Evolutionary conservation across 768 basidiomycete species (phyloP).

Genomic region (Tricholoma matsutake): DNA sequence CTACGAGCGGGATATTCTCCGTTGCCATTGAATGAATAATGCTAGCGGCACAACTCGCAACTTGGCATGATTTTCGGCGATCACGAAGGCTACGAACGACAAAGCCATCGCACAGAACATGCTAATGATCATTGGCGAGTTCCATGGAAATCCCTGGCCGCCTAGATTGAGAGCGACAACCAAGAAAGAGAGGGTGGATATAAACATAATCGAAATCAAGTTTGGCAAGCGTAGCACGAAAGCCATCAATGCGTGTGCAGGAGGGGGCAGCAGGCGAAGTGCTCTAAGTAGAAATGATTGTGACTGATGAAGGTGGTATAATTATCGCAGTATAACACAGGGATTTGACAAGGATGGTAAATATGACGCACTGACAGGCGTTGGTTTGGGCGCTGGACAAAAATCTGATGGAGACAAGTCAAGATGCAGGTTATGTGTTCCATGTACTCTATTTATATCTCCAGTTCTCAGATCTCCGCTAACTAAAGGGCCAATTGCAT

Average conservation of each 20-base stretch:
- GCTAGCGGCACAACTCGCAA: conserved; percentile 20
- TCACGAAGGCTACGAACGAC: conserved; percentile 17
- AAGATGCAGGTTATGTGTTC: neutral
- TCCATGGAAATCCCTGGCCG: conserved; percentile 23
- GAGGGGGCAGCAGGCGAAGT: conserved; percentile 17
- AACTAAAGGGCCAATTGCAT: conserved; percentile 23
- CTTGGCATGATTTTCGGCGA: conserved; percentile 19
- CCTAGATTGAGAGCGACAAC: conserved; percentile 25
- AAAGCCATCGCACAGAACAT: conserved; percentile 19
- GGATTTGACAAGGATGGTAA: neutral
- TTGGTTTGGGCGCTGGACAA: conserved; percentile 21
- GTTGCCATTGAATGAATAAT: conserved; percentile 23
- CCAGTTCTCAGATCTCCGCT: conserved; percentile 26
- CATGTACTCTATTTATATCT: too few relatives aligned
- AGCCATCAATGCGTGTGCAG: conserved; percentile 6
- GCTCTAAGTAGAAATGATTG: conserved; percentile 16
- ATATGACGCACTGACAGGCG: conserved; percentile 20
- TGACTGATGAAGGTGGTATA: conserved; percentile 12
- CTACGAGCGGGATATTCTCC: conserved; percentile 26
- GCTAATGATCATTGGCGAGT: conserved; percentile 22
- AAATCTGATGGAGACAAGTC: conserved; percentile 12
- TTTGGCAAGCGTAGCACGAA: conserved; percentile 7
- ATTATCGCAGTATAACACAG: neutral
- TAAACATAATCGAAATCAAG: conserved; percentile 19
- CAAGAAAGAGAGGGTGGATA: conserved; percentile 20